Percentiles rank a stretch among this genome's conserved stretches.
Conservation (phyloP, 1,284 basidiomycete species). For the Taiwanofungus camphoratus region DNA sequence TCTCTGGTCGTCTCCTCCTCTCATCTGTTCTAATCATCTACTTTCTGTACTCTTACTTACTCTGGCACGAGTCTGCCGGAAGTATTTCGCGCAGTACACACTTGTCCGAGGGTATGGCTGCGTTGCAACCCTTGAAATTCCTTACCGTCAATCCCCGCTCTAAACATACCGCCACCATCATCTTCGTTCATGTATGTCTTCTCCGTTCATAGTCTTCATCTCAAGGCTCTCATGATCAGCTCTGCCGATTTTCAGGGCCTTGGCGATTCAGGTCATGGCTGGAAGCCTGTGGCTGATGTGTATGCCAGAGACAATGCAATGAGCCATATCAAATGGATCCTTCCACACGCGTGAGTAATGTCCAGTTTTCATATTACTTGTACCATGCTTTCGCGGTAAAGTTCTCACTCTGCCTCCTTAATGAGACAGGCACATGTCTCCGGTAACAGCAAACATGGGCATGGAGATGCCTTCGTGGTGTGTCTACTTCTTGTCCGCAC, state of each 20-base stretch:
- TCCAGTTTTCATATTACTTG: too few relatives aligned
- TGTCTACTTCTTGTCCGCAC: conserved; percentile 15
- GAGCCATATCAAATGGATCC: conserved; percentile 77
- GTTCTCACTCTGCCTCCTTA: too few relatives aligned
- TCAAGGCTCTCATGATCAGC: background rate
- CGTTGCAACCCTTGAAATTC: conserved; percentile 37
- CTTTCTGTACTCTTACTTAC: background rate
- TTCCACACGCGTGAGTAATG: conserved; percentile 67
- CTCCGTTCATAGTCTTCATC: background rate
- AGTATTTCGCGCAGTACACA: background rate
- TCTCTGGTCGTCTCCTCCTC: too few relatives aligned
- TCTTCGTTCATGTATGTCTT: conserved; percentile 77
- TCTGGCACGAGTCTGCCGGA: background rate
- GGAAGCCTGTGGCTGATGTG: conserved; percentile 73
- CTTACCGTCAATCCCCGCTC: conserved; percentile 47
- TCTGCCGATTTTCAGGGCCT: conserved; percentile 45
- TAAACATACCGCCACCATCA: conserved; percentile 81
- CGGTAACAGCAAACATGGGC: conserved; percentile 68
- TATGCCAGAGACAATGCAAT: conserved; percentile 44
- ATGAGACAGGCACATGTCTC: too few relatives aligned
- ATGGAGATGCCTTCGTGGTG: conserved; percentile 71
- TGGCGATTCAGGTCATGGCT: conserved; percentile 71
- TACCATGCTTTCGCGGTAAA: too few relatives aligned
- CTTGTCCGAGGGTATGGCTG: conserved; percentile 22
- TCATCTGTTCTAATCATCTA: too few relatives aligned